Base-by-base conservation (phyloP, 495 filamentous ascomycete genomes). In the Penicillium silybi region DNA sequence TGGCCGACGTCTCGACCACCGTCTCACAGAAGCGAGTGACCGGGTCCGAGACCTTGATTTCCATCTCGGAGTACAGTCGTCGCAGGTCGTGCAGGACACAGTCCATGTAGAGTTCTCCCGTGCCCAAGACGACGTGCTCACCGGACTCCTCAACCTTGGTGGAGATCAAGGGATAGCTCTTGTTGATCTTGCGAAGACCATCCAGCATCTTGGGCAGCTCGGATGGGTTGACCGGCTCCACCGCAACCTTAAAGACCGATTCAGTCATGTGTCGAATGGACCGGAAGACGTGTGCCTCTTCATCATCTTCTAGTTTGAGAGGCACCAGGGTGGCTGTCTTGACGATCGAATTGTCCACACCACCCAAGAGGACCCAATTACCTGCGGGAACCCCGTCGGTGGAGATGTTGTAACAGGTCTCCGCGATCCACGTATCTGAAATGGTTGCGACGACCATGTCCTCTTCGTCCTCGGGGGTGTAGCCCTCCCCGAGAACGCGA, bases 171-270 rank as follows among this genome's bases (percentile, higher is more conserved):
- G 93, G 93, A 62, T 97, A 98, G 66, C 86, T 91, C 71, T 97
- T 97, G 77, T 96, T 96, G 69, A 97, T 88, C 62, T 95, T 97
- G 44, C 93, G 82, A 23, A 98, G 80, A 44, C 93, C 93, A 65
- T 98, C 93, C 41, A 98, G 78, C 93, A 98, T 98, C 72, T 98
- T 98, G 0, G 93, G 93, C n/a, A 98, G 75, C 68, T 98, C 93
- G 3, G 92, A 97, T 5, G 93, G 93, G 63, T 97, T 97, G 69
- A 98, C 95, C 6, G 93, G 95, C 66, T 98, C 93, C 23, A 98
- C 91, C 0, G 93, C 93, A 41, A 98, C 89, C 72, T 98, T 98
- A 67, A 97, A 89, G 10, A 98, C 92, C 3, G 92, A 96, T 67
- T 97, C 90, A 39, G 91, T 97, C 72, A 98, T 92, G 71, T 97